Conservation (phyloP, 495 filamentous ascomycete species). For the Neurospora sp. region DNA sequence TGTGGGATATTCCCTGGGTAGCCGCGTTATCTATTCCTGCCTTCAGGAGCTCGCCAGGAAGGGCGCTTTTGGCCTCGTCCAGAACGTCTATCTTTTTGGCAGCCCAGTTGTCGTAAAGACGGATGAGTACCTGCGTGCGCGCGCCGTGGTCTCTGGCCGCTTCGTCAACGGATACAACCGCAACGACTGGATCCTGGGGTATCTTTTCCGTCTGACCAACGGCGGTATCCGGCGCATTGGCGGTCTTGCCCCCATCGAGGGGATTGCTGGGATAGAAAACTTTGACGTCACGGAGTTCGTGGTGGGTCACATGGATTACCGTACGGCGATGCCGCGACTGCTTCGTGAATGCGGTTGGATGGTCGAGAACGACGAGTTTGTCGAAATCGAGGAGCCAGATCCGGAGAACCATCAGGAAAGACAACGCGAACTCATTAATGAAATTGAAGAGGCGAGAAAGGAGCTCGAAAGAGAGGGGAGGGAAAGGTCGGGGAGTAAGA, state of each 20-base stretch:
- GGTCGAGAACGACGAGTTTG: constrained; percentile 86
- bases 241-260: constrained; percentile 73
- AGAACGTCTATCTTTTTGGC: constrained; percentile 94
- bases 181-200: constrained; percentile 97
- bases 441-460: constrained; percentile 90
- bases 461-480: constrained; percentile 60
- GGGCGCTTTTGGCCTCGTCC: constrained; percentile 84
- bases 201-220: constrained; percentile 88
- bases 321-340: constrained; percentile 78
- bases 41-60: constrained; percentile 76
- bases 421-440: constrained; percentile 87
- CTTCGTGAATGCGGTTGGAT: constrained; percentile 75
- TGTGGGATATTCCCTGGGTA: constrained; percentile 92
- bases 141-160: constrained; percentile 73
- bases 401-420: constrained; percentile 83
- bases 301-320: constrained; percentile 94
- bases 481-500: constrained; percentile 1
- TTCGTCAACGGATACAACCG: constrained; percentile 92
- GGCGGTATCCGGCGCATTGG: constrained; percentile 88
- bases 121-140: constrained; percentile 78
- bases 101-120: constrained; percentile 84
- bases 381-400: constrained; percentile 95
- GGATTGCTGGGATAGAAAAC: constrained; percentile 76
- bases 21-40: constrained; percentile 87
- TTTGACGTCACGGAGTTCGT: constrained; percentile 79